phyloP scores from a whole-genome alignment of 139 green algal genomes.

The Axilococcus clingmanii region DNA sequence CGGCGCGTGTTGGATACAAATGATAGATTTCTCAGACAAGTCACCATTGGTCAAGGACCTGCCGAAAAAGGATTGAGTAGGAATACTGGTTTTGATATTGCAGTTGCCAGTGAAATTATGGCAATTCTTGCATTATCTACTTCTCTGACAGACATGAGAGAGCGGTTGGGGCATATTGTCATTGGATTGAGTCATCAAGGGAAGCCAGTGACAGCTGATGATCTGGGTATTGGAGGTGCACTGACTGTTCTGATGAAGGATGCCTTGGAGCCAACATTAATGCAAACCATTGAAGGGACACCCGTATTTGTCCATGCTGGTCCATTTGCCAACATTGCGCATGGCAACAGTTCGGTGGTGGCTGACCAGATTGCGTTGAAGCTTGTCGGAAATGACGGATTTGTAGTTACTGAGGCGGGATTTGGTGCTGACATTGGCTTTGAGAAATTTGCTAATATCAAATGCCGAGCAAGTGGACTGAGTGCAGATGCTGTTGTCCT shows the following conservation, averaged over 20 bases:
- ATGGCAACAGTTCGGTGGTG: slow-evolving; percentile 90
- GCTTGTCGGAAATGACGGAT: slow-evolving; percentile 78
- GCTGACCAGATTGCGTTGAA: slow-evolving; percentile 90
- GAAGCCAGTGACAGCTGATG: slow-evolving; percentile 84
- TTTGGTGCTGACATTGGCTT: slow-evolving; percentile 97
- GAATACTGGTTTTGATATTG: slow-evolving; percentile 90
- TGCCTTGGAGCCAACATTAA: slow-evolving; percentile 80
- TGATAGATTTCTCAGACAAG: slow-evolving; percentile 84
- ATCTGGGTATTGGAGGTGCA: slow-evolving; percentile 90
- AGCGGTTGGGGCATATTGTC: slow-evolving; percentile 86
- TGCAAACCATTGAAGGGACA: slow-evolving; percentile 91
- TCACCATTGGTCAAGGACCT: slow-evolving; percentile 74
- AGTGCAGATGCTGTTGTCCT: slow-evolving; percentile 71
- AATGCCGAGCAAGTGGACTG: slow-evolving; percentile 73
- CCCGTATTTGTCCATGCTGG: slow-evolving; percentile 87
- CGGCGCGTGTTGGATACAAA: slow-evolving; percentile 95
- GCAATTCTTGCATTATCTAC: slow-evolving; percentile 92
- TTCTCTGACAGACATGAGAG: slow-evolving; percentile 79
- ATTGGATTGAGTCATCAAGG: slow-evolving; percentile 58
- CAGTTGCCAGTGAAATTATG: slow-evolving; percentile 92
- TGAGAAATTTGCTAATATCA: slow-evolving; percentile 95
- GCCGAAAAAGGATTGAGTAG: slow-evolving; percentile 44
- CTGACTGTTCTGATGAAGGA: slow-evolving; percentile 98
- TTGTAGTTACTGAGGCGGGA: slow-evolving; percentile 89
- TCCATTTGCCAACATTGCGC: slow-evolving; percentile 96